Conservation (phyloP, 768 basidiomycete genomes). For the Crepidotus variabilis region DNA sequence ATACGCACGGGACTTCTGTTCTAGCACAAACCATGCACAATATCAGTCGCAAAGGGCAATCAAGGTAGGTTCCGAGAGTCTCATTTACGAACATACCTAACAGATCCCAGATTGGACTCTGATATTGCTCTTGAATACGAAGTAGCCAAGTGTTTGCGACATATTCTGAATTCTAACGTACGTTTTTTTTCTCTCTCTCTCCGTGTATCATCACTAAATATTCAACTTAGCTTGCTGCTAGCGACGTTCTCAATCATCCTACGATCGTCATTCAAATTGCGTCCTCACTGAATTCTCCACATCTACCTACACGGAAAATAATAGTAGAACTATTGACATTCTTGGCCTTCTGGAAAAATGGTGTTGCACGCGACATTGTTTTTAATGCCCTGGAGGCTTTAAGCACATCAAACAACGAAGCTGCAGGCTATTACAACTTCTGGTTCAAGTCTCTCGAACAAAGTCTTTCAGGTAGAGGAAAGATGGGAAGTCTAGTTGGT, state of each 20-base stretch:
- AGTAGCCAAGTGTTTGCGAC: constrained; percentile 81
- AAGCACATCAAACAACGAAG: constrained; percentile 62
- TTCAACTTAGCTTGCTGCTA: constrained; percentile 52
- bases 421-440: constrained; percentile 67
- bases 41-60: constrained; percentile 64
- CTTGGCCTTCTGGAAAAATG: constrained; percentile 62
- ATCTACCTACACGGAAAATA: constrained; percentile 73
- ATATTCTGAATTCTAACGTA: constrained; percentile 62
- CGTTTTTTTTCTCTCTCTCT: constrained; percentile 5
- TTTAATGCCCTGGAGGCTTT: constrained; percentile 71
- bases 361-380: constrained; percentile 61
- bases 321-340: constrained; percentile 79
- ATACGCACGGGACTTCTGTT: constrained; percentile 79
- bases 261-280: constrained; percentile 76
- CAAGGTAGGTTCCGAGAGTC: constrained; percentile 43
- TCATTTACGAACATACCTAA: neutral
- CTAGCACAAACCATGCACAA: constrained; percentile 75
- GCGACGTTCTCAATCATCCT: constrained; percentile 71
- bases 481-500: constrained; percentile 94
- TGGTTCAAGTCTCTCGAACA: constrained; percentile 86
- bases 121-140: constrained; percentile 83
- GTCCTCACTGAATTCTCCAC: constrained; percentile 77
- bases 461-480: constrained; percentile 78
- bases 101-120: constrained; percentile 43
- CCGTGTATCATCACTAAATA: constrained; percentile 8